Conservation (phyloP, 495 filamentous ascomycete genomes). For the Penicillium subrubescens region DNA sequence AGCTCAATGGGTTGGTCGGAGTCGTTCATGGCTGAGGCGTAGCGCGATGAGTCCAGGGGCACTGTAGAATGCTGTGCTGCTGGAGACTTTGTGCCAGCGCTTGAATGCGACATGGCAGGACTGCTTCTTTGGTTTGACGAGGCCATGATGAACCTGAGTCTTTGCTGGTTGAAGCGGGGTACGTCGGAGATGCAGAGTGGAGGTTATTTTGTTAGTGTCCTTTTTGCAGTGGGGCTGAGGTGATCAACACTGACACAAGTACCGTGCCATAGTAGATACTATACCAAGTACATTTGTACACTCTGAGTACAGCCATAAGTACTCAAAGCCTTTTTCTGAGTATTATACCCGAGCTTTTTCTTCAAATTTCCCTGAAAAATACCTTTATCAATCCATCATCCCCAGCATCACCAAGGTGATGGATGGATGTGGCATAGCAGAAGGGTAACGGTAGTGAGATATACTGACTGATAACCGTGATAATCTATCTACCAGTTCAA, state of each 20-base stretch:
- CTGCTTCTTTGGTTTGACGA: neutral
- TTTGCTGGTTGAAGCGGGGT: slow-evolving; percentile 3
- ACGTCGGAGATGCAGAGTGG: neutral
- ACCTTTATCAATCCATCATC: too few relatives aligned
- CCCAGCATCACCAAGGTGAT: too few relatives aligned
- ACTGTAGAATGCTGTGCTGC: neutral
- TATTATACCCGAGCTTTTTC: neutral
- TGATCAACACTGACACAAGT: neutral
- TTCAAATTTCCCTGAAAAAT: neutral
- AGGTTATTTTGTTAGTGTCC: slow-evolving; percentile 1
- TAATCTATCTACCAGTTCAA: too few relatives aligned
- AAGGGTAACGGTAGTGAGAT: too few relatives aligned
- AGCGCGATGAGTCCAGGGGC: neutral
- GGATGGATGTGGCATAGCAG: too few relatives aligned
- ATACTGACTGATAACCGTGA: too few relatives aligned
- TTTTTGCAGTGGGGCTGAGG: neutral
- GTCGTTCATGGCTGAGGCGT: neutral
- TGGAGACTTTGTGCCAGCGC: slow-evolving; percentile 1
- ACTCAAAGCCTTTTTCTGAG: neutral
- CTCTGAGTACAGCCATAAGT: neutral
- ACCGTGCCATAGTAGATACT: neutral
- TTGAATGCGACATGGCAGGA: slow-evolving; percentile 4
- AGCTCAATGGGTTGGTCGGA: slow-evolving; percentile 6
- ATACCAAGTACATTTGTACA: neutral
- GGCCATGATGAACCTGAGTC: neutral